Conservation (phyloP, 2,329 filamentous ascomycete genomes). For the Trichothecium roseum region DNA sequence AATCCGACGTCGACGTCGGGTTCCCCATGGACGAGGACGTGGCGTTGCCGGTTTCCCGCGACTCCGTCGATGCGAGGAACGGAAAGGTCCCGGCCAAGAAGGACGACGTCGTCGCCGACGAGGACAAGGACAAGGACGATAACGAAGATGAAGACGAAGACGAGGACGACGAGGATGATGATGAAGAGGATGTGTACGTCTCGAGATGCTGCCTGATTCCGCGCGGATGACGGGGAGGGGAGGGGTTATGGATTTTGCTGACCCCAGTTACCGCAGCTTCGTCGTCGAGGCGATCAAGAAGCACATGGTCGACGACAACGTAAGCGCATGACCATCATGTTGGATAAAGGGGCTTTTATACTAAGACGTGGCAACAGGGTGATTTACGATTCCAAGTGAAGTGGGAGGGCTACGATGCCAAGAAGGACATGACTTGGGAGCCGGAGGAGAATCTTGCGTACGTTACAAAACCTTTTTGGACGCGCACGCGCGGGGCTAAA, state of each 20-base stretch:
- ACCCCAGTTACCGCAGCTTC: constrained; percentile 37
- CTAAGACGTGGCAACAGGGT: constrained; percentile 23
- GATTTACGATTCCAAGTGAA: constrained; percentile 59
- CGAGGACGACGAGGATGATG: constrained; percentile 24
- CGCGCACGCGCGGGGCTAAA: too few species aligned
- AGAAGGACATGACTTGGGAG: constrained; percentile 68
- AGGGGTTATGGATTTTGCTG: neutral
- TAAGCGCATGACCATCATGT: constrained; percentile 19
- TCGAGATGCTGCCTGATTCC: constrained; percentile 12
- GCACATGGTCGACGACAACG: constrained; percentile 51
- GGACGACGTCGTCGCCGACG: neutral
- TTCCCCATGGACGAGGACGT: neutral
- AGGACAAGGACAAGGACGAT: constrained; percentile 11
- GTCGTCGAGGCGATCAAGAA: constrained; percentile 64
- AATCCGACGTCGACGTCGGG: constrained; percentile 1
- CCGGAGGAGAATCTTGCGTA: constrained; percentile 52
- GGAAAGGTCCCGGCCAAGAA: neutral
- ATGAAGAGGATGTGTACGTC: constrained; percentile 33
- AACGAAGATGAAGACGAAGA: constrained; percentile 21
- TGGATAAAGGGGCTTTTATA: constrained; percentile 1
- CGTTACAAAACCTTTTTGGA: too few species aligned
- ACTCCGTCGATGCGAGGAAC: neutral
- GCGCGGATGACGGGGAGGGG: constrained; percentile 13
- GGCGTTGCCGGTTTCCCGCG: neutral
- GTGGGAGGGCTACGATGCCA: constrained; percentile 68